Base-by-base conservation (phyloP, 768 basidiomycete species). In the Lactarius deliciosus region DNA sequence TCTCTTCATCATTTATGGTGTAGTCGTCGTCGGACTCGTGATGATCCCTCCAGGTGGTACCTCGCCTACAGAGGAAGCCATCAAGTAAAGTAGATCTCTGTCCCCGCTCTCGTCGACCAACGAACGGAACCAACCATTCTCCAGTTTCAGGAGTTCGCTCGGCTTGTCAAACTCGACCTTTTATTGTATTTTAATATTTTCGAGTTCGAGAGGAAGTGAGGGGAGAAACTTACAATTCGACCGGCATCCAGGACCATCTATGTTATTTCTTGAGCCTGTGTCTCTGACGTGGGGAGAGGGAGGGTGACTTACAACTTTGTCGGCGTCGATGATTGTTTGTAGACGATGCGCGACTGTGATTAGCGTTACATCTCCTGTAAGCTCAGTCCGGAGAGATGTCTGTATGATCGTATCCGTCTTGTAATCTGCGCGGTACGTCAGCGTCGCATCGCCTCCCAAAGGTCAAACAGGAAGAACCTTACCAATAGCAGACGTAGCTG, bases 291-390 rank as follows among this genome's bases (percentile, higher is more conserved):
- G 16, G 20, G 8, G 36, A 7, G 20, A n/a, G 15, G 13, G 15
- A 61, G 18, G 50, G 9, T 22, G 13, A 70, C 74, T 63, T 65
- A 86, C 79, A 55, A 87, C 83, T 69, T 83, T 83, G 72, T 88
- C 86, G 4, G 85, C 83, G 61, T 86, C 85, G 78, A 85, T 85
- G 66, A 87, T 83, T 7, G 82, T 87, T 64, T 81, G 79, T 11
- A 85, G 72, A 20, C 86, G 80, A 73, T 87, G 85, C 1, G 86
- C 86, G 45, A 88, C 80, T 18, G 84, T 86, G 34, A 88, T 75
- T 22, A 88, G 74, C 0, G 86, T 87, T 0, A 79, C 79, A 56
- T 76, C 80, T 25, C 74, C 73, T 13, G 73, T 74, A 8, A 84
- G 71, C 67, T 80, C 79, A 32, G 77, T 77, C 13, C 86, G 78